phyloP scores from a whole-genome alignment of 192 early-diverging fungal species.

The Phlyctochytrium planicorne region DNA sequence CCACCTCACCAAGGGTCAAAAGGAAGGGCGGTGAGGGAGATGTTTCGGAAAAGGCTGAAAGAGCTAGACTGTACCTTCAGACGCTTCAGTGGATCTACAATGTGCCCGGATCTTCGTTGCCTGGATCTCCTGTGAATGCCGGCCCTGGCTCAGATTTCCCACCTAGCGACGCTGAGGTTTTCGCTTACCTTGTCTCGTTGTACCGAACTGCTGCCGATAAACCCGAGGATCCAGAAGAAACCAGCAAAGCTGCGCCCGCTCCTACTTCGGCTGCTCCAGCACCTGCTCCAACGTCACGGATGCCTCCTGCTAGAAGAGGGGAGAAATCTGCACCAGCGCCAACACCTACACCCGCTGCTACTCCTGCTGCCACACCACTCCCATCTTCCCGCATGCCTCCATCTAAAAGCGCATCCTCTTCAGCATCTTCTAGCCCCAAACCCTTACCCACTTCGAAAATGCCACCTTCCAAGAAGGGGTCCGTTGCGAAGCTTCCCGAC shows the following conservation, averaged over 20 bases:
- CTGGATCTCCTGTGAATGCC: background rate
- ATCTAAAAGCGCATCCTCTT: background rate
- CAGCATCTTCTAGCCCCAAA: background rate
- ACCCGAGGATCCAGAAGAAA: too few species aligned
- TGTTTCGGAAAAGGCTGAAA: background rate
- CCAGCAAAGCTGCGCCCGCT: background rate
- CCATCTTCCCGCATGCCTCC: background rate
- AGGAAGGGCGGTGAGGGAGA: background rate
- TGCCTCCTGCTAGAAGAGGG: background rate
- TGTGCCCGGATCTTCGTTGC: background rate
- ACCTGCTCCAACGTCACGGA: background rate
- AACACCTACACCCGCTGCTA: background rate
- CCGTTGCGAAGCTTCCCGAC: background rate
- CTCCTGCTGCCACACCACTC: too few species aligned
- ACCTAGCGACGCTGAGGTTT: slow-evolving; percentile 6
- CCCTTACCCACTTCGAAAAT: background rate
- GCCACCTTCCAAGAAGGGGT: background rate
- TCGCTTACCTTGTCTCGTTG: background rate
- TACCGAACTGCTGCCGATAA: background rate
- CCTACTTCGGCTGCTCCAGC: background rate
- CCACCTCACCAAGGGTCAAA: background rate
- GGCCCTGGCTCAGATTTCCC: background rate
- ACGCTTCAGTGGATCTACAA: slow-evolving; percentile 6
- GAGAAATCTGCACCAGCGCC: background rate
- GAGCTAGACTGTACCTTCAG: background rate